Conservation (phyloP, 805 yeast genomes). For the Metschnikowia kofuensis region DNA sequence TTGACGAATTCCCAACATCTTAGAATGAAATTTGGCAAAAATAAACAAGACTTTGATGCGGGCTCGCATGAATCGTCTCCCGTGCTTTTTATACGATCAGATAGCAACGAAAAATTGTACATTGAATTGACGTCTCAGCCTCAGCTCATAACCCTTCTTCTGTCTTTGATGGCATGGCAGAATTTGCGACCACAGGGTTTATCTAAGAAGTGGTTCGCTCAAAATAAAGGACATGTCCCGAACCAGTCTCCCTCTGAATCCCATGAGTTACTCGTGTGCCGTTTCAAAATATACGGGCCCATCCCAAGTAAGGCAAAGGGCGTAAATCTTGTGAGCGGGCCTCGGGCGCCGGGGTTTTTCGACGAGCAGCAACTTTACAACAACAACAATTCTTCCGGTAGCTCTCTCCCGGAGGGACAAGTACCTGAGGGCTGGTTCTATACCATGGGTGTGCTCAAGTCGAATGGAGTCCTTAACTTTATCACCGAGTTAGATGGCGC, state of each 20-base stretch:
- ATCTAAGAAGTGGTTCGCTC: constrained; percentile 51
- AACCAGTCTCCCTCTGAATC: constrained; percentile 20
- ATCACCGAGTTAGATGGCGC: constrained; percentile 64
- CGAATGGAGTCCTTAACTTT: constrained; percentile 60
- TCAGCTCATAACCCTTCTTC: constrained; percentile 43
- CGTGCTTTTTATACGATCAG: constrained; percentile 40
- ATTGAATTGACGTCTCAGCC: constrained; percentile 33
- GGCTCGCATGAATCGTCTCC: constrained; percentile 29
- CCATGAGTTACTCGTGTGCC: constrained; percentile 53
- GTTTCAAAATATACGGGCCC: constrained; percentile 67
- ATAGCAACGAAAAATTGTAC: constrained; percentile 37
- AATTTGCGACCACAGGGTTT: constrained; percentile 50
- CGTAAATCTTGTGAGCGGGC: constrained; percentile 35
- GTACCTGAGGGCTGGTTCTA: constrained; percentile 64
- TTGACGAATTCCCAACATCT: constrained; percentile 14
- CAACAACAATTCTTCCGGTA: background rate
- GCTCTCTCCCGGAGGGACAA: constrained; percentile 6
- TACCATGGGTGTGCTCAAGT: constrained; percentile 66
- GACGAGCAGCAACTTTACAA: constrained; percentile 8
- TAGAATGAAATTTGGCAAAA: constrained; percentile 9
- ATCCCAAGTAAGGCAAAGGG: constrained; percentile 41
- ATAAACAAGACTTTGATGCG: constrained; percentile 1
- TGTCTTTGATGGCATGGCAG: constrained; percentile 56
- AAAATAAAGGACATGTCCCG: constrained; percentile 30
- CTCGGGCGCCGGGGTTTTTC: constrained; percentile 33